phyloP scores from a whole-genome alignment of 371 early-diverging fungal genomes.

The Vavraia culicis region DNA sequence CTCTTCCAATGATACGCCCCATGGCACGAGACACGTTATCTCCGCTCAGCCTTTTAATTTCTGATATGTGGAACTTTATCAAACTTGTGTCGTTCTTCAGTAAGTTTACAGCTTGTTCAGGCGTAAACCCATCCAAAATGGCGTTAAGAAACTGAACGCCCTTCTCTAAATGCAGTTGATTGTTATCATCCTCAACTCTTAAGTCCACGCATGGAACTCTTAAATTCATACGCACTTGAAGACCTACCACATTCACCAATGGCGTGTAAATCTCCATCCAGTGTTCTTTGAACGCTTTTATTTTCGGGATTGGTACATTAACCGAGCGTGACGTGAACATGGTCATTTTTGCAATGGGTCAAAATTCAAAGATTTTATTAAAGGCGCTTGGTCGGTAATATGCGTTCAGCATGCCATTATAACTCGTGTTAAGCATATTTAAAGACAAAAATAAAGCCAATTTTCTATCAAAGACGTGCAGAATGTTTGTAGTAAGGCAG shows the following conservation, averaged over 20 bases:
- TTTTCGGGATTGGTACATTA: conserved; percentile 70
- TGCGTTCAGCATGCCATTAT: too few species aligned
- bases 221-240: conserved; percentile 80
- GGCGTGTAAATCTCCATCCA: conserved; percentile 92
- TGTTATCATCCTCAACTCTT: conserved; percentile 44
- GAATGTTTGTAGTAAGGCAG: too few species aligned
- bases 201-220: conserved; percentile 65
- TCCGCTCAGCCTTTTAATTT: conserved; percentile 75
- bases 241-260: conserved; percentile 72
- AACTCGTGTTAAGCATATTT: too few species aligned
- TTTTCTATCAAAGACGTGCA: too few species aligned
- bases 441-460: too few species aligned
- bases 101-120: conserved; percentile 70
- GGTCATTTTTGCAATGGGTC: too few species aligned
- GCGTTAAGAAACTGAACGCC: conserved; percentile 52
- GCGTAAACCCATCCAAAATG: conserved; percentile 75
- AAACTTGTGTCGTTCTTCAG: conserved; percentile 51
- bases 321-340: too few species aligned
- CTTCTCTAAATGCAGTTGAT: conserved; percentile 61
- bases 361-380: too few species aligned
- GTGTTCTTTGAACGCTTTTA: conserved; percentile 64
- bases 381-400: too few species aligned
- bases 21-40: conserved; percentile 85
- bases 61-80: conserved; percentile 85
- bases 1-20: conserved; percentile 89